phyloP scores from a whole-genome alignment of 2,329 filamentous ascomycete genomes.

The Talaromyces sp. region DNA sequence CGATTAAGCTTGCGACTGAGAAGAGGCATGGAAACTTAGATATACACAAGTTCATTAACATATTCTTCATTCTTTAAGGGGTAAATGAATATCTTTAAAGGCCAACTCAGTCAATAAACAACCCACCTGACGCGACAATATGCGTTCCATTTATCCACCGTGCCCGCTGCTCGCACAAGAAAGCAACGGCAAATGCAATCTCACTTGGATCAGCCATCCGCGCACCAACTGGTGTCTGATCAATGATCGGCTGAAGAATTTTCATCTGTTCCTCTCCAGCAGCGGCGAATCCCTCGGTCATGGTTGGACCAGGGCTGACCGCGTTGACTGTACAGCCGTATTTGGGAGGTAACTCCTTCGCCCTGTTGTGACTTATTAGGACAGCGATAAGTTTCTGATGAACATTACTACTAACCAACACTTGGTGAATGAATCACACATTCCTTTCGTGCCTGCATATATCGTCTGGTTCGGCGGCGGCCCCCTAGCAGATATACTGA shows the following conservation, averaged over 20 bases:
- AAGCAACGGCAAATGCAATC: background rate
- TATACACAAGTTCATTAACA: no score
- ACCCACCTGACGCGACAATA: background rate
- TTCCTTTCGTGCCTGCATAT: background rate
- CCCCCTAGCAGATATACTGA: background rate
- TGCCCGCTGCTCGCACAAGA: background rate
- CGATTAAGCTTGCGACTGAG: no score
- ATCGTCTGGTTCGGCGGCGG: background rate
- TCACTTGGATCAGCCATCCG: background rate
- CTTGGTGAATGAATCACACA: background rate
- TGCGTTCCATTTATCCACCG: background rate
- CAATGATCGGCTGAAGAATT: background rate
- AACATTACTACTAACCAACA: background rate
- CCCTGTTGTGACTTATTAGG: background rate
- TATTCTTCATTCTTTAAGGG: no score
- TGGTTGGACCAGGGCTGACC: background rate
- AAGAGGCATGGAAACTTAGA: no score
- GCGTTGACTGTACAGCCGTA: background rate
- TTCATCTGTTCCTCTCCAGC: background rate
- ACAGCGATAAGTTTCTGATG: no score
- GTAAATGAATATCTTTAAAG: no score
- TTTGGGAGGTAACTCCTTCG: background rate
- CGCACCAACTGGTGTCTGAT: background rate
- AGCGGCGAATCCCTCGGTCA: background rate
- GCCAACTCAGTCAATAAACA: background rate